These are phyloP conservation scores for Ramaria sp. DNA, from an alignment of 768 basidiomycete species.

Conservation along the genomic window DNA sequence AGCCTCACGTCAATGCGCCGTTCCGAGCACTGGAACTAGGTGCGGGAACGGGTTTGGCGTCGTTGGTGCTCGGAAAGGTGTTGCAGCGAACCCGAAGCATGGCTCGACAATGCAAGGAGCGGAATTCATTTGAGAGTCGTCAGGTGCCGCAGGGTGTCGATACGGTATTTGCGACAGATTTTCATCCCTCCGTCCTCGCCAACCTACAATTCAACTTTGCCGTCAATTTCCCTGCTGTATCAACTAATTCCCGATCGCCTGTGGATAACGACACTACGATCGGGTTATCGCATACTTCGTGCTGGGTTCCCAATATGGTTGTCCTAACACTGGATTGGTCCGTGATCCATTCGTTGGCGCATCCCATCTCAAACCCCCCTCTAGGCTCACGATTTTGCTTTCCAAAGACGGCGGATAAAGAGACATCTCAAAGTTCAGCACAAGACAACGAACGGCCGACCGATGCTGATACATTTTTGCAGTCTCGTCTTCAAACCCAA, in stretches of 20 bases:
- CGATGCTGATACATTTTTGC: too few species aligned
- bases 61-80: slow-evolving; percentile 27
- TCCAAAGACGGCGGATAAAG: neutral
- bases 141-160: neutral
- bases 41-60: slow-evolving; percentile 46
- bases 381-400: neutral
- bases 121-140: neutral
- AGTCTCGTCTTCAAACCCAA: too few species aligned
- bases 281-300: neutral
- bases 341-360: slow-evolving; percentile 6
- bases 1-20: neutral
- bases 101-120: neutral
- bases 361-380: neutral
- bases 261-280: neutral
- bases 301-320: slow-evolving; percentile 11
- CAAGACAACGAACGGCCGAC: neutral
- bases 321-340: slow-evolving; percentile 32
- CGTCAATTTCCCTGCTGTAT: slow-evolving; percentile 22
- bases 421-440: neutral
- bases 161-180: slow-evolving; percentile 36
- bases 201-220: slow-evolving; percentile 38
- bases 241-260: neutral
- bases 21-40: slow-evolving; percentile 44
- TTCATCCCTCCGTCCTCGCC: slow-evolving; percentile 34
- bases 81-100: slow-evolving; percentile 10